Base-by-base conservation (phyloP, 768 basidiomycete genomes). In the Psilocybe sp. region DNA sequence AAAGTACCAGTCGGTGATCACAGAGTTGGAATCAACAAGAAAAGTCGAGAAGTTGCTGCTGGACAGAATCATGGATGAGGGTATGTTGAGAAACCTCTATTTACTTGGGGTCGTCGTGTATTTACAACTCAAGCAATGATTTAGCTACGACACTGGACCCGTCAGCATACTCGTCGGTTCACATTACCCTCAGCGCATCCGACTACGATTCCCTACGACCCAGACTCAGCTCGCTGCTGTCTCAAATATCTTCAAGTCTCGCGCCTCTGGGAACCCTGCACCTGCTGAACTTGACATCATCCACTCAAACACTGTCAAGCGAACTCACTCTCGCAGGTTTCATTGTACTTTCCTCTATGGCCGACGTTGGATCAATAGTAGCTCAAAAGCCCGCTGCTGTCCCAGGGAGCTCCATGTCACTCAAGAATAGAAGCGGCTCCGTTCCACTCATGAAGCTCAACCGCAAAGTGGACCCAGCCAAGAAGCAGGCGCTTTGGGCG, bases 401-500 rank as follows among this genome's bases (percentile, higher is more conserved):
- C 4, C 51, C 72, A 3, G 64, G 68, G 32, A 58, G 70, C 5
- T 64, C 78, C 0, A 53, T 79, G 23, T 66, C 80, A 18, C 68
- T 78, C 42, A 82, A 79, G 58, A 66, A 50, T 31, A 54, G 62
- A 44, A 32, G 64, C 72, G 35, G 41, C 32, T 38, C 64, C 16
- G 52, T 51, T 3, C 50, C 55, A n/a, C 47, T 62, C 10, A 56
- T 65, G 45, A 77, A 85, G 40, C 76, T 77, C 18, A 79, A 72
- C 47, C 81, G 74, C 57, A 74, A 74, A 47, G 68, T 75, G 2
- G 84, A 84, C 58, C 74, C 82, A 51, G 85, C 88, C 8, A 81
- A 86, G 42, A 96, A 94, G 69, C 88, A 92, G 54, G 90, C 91
- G 0, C 75, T 98, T 33, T 97, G 95, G 95, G 76, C 91, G 0